Evolutionary conservation across 2,329 filamentous ascomycete species (phyloP).

Genomic region (Cryphonectria japonica): DNA sequence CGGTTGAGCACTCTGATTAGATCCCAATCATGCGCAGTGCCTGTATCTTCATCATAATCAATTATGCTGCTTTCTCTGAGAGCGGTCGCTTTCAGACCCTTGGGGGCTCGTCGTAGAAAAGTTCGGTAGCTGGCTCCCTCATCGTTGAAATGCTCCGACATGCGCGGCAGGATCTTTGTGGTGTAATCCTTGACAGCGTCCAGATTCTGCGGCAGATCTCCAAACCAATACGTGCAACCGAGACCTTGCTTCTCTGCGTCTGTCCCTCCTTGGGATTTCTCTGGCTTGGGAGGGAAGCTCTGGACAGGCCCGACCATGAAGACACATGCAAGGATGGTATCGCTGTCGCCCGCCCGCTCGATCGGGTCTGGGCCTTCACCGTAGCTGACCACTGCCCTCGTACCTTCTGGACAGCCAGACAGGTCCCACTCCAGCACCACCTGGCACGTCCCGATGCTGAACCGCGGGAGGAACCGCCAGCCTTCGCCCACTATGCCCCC

Average conservation of each 20-base stretch:
- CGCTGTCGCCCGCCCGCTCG: constrained; percentile 26
- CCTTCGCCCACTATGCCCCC: constrained; percentile 11
- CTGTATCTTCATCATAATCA: constrained; percentile 32
- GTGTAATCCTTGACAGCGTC: constrained; percentile 31
- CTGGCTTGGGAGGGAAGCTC: constrained; percentile 28
- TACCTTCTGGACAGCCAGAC: constrained; percentile 26
- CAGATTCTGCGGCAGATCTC: constrained; percentile 33
- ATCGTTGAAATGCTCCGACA: constrained; percentile 31
- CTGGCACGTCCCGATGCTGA: not conserved
- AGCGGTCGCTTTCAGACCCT: not conserved
- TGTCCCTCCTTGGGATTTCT: not conserved
- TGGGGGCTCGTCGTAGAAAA: constrained; percentile 30
- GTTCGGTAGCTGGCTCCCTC: constrained; percentile 30
- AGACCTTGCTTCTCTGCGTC: constrained; percentile 1
- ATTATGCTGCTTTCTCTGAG: constrained; percentile 32
- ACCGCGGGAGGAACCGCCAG: constrained; percentile 16
- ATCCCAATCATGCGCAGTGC: constrained; percentile 31
- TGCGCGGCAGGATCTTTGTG: constrained; percentile 31
- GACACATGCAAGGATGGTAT: constrained; percentile 32
- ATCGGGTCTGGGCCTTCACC: constrained; percentile 33
- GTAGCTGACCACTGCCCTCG: constrained; percentile 34
- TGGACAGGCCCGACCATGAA: constrained; percentile 34
- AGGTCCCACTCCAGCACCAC: constrained; percentile 32
- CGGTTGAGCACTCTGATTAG: constrained; percentile 31
- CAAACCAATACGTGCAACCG: constrained; percentile 37